Percentiles rank a stretch among this genome's conserved stretches.
Evolutionary conservation across 2,329 filamentous ascomycete genomes (phyloP).

Genomic region (Teratosphaeria destructans): DNA sequence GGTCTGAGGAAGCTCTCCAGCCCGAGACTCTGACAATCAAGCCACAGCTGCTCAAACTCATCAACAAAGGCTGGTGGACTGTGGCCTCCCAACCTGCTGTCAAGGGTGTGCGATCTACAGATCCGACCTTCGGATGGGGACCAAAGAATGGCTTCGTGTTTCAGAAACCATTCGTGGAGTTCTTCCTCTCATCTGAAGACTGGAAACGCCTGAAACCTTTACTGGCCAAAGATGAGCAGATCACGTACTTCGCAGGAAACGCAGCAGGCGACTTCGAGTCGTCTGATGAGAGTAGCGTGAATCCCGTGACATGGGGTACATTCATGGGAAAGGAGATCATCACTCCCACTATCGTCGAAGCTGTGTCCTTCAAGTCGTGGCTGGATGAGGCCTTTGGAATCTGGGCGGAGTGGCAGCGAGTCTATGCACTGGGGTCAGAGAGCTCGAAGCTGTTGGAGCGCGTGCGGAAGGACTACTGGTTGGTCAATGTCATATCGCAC

Average conservation of each 20-base stretch:
- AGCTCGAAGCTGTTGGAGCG: conserved; percentile 61
- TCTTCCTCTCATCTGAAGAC: conserved; percentile 70
- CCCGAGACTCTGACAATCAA: conserved; percentile 77
- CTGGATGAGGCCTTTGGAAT: conserved; percentile 91
- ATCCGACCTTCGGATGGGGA: conserved; percentile 85
- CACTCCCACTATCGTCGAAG: conserved; percentile 92
- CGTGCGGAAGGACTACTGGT: conserved; percentile 62
- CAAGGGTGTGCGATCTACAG: conserved; percentile 67
- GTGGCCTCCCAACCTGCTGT: conserved; percentile 91
- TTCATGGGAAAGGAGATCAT: conserved; percentile 94
- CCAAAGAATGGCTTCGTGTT: conserved; percentile 89
- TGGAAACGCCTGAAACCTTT: conserved; percentile 58
- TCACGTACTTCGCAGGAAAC: conserved; percentile 86
- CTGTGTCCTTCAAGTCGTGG: conserved; percentile 89
- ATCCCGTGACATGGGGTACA: conserved; percentile 93
- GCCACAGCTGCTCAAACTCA: conserved; percentile 62
- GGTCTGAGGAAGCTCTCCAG: conserved; percentile 82
- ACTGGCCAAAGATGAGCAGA: conserved; percentile 54
- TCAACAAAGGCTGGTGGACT: conserved; percentile 86
- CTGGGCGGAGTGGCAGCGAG: conserved; percentile 84
- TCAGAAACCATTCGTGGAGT: conserved; percentile 95
- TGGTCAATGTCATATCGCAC: conserved; percentile 86
- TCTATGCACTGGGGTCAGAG: conserved; percentile 66
- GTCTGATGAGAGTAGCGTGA: conserved; percentile 57
- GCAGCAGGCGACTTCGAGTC: conserved; percentile 66